Conservation (phyloP, 2,329 filamentous ascomycete species). For the Verticillium nonalfalfae region DNA sequence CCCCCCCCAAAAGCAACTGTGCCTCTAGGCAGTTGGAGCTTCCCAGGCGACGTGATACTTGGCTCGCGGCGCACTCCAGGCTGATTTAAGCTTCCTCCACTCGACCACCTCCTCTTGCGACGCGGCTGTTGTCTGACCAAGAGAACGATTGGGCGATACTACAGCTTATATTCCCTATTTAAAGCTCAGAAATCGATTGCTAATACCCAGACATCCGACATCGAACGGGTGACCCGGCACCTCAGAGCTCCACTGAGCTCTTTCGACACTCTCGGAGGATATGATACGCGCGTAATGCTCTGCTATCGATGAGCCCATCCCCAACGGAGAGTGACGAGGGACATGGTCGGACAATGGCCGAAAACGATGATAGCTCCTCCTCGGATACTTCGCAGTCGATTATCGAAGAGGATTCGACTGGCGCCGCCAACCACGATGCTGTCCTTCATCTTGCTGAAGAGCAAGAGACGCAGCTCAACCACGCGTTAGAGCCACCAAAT, state of each 20-base stretch:
- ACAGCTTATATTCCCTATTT: not conserved
- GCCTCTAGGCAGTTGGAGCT: not conserved
- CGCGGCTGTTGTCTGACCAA: not conserved
- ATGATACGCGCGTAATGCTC: constrained; percentile 10
- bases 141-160: not conserved
- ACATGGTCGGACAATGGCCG: constrained; percentile 37
- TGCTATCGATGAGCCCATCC: constrained; percentile 12
- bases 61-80: not conserved
- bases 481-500: constrained; percentile 10
- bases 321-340: constrained; percentile 23
- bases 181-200: not conserved
- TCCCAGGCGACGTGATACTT: not conserved
- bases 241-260: not conserved
- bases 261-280: not conserved
- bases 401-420: not conserved
- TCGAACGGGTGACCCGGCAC: not conserved
- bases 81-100: not conserved
- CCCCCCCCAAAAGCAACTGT: not conserved
- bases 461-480: constrained; percentile 13
- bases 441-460: constrained; percentile 30
- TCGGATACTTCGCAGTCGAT: constrained; percentile 25
- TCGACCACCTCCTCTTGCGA: not conserved
- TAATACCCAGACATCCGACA: not conserved
- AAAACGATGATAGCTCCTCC: constrained; percentile 38
- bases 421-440: constrained; percentile 29